phyloP scores from a whole-genome alignment of 2,329 filamentous ascomycete genomes.

The Botrytis hyacinthi region DNA sequence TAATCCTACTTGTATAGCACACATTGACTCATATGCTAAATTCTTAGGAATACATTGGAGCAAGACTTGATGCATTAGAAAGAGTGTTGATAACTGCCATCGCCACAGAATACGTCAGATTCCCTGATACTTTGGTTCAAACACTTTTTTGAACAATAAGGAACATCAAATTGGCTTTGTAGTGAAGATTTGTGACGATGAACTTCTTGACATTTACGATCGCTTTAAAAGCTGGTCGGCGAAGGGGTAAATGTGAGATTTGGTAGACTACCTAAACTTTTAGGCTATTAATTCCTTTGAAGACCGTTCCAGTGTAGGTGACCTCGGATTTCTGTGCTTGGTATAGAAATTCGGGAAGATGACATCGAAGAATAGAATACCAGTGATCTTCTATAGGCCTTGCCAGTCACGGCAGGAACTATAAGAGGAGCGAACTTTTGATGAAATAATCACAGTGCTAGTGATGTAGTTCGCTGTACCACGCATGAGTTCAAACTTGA shows the following conservation, averaged over 20 bases:
- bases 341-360: background rate
- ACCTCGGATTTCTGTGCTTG: background rate
- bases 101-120: background rate
- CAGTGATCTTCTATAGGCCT: background rate
- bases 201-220: background rate
- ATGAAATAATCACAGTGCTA: background rate
- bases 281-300: background rate
- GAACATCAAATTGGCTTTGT: background rate
- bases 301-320: background rate
- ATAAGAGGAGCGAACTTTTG: background rate
- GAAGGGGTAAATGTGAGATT: background rate
- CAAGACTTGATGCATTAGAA: background rate
- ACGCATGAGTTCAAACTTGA: background rate
- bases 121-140: background rate
- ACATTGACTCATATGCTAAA: background rate
- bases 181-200: background rate
- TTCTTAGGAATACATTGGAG: background rate
- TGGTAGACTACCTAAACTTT: background rate
- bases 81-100: background rate
- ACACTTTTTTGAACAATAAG: background rate
- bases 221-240: background rate
- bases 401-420: background rate
- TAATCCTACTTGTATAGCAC: background rate
- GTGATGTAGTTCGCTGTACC: background rate
- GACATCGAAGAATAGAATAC: background rate